These are phyloP conservation scores for Pyrus betulifolia DNA, from an alignment of 306 rosid species.

Conservation along the genomic window DNA sequence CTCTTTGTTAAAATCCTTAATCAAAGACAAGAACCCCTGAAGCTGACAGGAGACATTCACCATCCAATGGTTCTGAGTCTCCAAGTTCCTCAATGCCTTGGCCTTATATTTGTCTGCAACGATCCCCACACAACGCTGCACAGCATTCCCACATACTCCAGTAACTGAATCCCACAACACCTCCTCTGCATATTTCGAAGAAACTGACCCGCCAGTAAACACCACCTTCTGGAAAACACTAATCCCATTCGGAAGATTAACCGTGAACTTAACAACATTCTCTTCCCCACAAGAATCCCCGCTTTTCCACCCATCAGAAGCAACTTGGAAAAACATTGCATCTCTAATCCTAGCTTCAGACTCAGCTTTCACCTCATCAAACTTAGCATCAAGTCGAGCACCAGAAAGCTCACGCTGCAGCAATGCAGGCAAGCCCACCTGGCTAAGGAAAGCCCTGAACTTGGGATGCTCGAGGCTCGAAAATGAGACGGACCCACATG, in stretches of 20 bases:
- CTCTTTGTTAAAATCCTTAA: constrained; percentile 80
- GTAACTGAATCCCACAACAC: constrained; percentile 61
- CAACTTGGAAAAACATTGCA: constrained; percentile 78
- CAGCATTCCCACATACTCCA: constrained; percentile 48
- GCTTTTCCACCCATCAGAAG: constrained; percentile 78
- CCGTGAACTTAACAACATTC: constrained; percentile 67
- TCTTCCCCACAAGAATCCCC: constrained; percentile 56
- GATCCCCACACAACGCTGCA: constrained; percentile 79
- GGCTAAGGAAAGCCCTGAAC: constrained; percentile 64
- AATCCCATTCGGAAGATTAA: constrained; percentile 78
- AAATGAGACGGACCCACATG: constrained; percentile 78
- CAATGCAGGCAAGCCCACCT: constrained; percentile 62
- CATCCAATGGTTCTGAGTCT: constrained; percentile 92
- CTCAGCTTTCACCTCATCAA: constrained; percentile 54
- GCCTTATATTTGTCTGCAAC: constrained; percentile 86
- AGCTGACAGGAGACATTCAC: constrained; percentile 91
- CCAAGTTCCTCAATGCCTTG: constrained; percentile 90
- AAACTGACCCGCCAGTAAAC: constrained; percentile 58
- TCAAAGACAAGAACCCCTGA: constrained; percentile 80
- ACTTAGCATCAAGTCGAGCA: constrained; percentile 73
- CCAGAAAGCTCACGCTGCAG: constrained; percentile 58
- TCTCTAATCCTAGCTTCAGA: constrained; percentile 77
- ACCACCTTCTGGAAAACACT: constrained; percentile 70
- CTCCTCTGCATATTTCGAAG: constrained; percentile 85
- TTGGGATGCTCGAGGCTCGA: constrained; percentile 68